Evolutionary conservation across 1,284 basidiomycete genomes (phyloP).

Genomic region (Fomes fomentarius): DNA sequence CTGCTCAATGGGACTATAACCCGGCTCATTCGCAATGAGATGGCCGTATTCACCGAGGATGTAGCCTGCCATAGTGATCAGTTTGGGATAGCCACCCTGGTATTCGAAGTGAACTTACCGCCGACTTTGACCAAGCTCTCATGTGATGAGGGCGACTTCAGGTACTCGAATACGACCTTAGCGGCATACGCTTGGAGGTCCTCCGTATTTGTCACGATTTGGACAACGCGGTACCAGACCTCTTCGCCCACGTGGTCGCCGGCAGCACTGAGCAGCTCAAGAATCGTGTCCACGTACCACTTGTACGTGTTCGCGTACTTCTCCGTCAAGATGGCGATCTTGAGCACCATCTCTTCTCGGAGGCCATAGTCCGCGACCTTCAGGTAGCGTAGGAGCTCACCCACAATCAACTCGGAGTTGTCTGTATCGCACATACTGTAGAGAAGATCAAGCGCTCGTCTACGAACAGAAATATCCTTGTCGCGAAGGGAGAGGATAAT

Average conservation of each 20-base stretch:
- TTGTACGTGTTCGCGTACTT: constrained; percentile 95
- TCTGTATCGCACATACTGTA: constrained; percentile 99
- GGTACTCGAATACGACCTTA: constrained; percentile 89
- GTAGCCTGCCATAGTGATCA: constrained; percentile 62
- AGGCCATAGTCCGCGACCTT: constrained; percentile 95
- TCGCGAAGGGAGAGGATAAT: constrained; percentile 95
- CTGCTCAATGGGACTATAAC: constrained; percentile 93
- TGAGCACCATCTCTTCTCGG: constrained; percentile 97
- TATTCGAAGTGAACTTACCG: constrained; percentile 50
- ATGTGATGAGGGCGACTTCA: constrained; percentile 89
- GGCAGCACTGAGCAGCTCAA: constrained; percentile 94
- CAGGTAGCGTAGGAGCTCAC: constrained; percentile 91
- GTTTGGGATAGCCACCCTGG: background rate
- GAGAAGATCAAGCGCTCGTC: constrained; percentile 92
- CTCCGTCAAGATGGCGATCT: constrained; percentile 98
- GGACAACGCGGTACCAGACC: constrained; percentile 98
- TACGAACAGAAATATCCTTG: constrained; percentile 95
- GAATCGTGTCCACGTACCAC: constrained; percentile 96
- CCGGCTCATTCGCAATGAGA: constrained; percentile 92
- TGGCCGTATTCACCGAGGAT: constrained; percentile 98
- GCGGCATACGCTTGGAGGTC: constrained; percentile 96
- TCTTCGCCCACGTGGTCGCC: constrained; percentile 99
- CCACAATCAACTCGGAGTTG: constrained; percentile 95
- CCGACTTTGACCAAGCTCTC: constrained; percentile 98
- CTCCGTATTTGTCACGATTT: constrained; percentile 98